Evolutionary conservation across 2,329 filamentous ascomycete species (phyloP).

Genomic region (Paecilomyces sp.): DNA sequence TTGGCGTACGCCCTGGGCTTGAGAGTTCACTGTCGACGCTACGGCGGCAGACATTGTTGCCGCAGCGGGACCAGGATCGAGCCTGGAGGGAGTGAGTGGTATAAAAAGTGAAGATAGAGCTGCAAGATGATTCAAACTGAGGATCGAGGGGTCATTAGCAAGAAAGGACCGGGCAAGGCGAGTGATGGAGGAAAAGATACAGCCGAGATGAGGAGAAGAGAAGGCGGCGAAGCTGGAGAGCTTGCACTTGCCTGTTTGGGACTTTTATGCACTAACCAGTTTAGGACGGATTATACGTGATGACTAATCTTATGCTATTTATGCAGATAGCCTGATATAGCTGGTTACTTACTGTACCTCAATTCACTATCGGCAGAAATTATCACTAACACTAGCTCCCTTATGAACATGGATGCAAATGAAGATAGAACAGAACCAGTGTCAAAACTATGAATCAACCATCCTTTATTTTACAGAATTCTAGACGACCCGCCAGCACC

Average conservation of each 20-base stretch:
- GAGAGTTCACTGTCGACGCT: slow-evolving; percentile 18
- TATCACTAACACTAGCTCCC: no score
- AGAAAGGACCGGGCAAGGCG: neutral
- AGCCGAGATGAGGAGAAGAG: neutral
- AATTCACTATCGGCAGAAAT: no score
- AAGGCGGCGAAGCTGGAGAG: neutral
- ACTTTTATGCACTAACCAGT: neutral
- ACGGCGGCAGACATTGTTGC: slow-evolving; percentile 19
- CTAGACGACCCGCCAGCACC: neutral
- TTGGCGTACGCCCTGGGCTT: slow-evolving; percentile 25
- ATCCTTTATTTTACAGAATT: neutral
- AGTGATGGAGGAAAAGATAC: neutral
- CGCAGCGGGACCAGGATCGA: slow-evolving; percentile 1
- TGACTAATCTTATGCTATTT: neutral
- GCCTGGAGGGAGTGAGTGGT: neutral
- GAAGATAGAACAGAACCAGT: neutral
- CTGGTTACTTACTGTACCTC: neutral
- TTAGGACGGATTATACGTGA: neutral
- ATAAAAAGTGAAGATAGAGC: neutral
- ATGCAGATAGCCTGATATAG: neutral
- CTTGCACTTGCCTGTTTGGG: neutral
- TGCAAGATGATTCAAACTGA: neutral
- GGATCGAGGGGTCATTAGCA: neutral
- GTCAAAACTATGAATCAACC: neutral
- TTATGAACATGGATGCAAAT: neutral